These are phyloP conservation scores for Thraustochytrium striatum DNA, from an alignment of 352 stramenopile species.

Conservation along the genomic window DNA sequence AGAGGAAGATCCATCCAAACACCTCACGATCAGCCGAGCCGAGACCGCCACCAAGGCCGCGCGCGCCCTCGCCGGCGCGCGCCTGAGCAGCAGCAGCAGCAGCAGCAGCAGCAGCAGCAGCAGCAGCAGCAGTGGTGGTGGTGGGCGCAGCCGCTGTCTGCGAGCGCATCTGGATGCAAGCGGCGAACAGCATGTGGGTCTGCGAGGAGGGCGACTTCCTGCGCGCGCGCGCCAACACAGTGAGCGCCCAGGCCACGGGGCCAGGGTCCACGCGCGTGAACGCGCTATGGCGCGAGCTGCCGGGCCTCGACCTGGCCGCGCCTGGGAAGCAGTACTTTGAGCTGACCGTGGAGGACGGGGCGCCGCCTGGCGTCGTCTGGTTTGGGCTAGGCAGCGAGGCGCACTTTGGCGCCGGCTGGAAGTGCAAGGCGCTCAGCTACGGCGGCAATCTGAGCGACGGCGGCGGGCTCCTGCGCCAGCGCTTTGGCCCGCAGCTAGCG, in stretches of 20 bases:
- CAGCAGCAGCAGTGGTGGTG: background rate
- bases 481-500: conserved; percentile 1
- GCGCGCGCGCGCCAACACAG: conserved; percentile 8
- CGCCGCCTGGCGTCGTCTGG: background rate
- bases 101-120: too few relatives aligned
- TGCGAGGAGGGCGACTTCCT: background rate
- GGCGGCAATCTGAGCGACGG: conserved; percentile 43
- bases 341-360: background rate
- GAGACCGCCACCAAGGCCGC: too few relatives aligned
- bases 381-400: background rate
- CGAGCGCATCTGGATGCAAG: background rate
- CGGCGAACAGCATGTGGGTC: conserved; percentile 8
- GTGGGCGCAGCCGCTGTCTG: too few relatives aligned
- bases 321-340: conserved; percentile 24
- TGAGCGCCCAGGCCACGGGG: background rate
- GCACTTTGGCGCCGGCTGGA: conserved; percentile 44
- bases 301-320: background rate
- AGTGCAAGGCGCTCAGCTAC: conserved; percentile 16
- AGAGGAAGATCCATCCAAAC: background rate
- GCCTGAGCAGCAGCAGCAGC: background rate
- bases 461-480: background rate
- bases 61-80: too few relatives aligned
- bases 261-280: conserved; percentile 18
- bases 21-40: background rate
- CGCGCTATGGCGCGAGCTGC: conserved; percentile 9